Conservation (phyloP, 1,284 basidiomycete genomes). For the Moesziomyces sp. region DNA sequence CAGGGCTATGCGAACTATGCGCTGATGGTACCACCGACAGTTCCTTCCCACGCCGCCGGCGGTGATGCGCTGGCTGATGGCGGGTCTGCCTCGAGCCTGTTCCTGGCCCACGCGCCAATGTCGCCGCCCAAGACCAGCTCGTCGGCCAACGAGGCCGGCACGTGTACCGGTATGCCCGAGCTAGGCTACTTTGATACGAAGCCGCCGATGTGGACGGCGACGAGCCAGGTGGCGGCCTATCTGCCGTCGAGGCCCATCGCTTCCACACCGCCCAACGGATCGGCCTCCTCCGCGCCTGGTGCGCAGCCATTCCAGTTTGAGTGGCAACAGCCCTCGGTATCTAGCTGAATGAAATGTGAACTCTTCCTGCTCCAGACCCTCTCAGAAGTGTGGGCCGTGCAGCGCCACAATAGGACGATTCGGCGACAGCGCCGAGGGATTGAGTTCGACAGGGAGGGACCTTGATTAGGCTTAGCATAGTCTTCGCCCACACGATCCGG, state of each 20-base stretch:
- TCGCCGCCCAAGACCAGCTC: neutral
- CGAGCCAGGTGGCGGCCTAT: neutral
- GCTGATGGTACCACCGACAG: conserved; percentile 34
- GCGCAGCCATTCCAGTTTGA: neutral
- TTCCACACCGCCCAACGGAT: neutral
- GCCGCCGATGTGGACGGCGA: neutral
- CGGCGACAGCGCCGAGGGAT: too few species aligned
- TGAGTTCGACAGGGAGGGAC: too few species aligned
- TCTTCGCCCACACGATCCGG: too few species aligned
- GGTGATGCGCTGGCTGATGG: neutral
- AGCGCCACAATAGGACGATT: too few species aligned
- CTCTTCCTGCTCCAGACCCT: too few species aligned
- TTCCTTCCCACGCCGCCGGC: conserved; percentile 17
- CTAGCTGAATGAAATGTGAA: too few species aligned
- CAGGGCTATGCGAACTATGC: conserved; percentile 17
- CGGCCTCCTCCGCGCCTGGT: neutral
- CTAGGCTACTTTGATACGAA: neutral
- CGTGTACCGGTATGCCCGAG: neutral
- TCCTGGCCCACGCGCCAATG: neutral
- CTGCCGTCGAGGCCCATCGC: neutral
- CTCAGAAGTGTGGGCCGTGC: too few species aligned
- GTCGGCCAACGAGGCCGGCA: neutral
- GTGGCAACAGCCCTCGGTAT: neutral
- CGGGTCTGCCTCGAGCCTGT: neutral
- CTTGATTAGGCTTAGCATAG: too few species aligned